Evolutionary conservation across 2,329 filamentous ascomycete species (phyloP), one percentile per base, ranked within the genome.

Genomic region (Pseudogymnoascus sp.): DNA sequence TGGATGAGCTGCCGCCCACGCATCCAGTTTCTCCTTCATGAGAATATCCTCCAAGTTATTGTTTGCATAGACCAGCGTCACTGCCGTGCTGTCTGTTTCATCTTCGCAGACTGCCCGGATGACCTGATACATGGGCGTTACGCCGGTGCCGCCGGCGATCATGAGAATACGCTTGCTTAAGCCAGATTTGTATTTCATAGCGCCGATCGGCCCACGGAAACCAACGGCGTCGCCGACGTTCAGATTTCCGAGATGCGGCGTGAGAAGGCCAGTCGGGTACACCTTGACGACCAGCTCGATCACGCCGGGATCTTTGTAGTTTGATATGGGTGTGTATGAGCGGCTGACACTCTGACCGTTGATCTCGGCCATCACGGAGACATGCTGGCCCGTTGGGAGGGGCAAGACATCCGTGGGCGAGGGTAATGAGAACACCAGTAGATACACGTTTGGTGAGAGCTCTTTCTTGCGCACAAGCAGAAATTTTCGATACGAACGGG

Each of bases 101-200:
- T 87, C 80, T 69, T 86, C 84, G 68, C 83, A 85, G 63, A 87
- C 84, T 40, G 83, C 82, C 3, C 84, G 80, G 68, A 87, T 85
- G 7, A 88, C 72, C 69, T 87, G 84, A 70, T 78, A 84, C 79
- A 84, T 82, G 3, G 82, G 82, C 0, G 82, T 82, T 63, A 82
- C 80, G 4, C 80, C 80, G 50, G 78, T 78, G 16, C 79, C 79
- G 42, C 82, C 82, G 1, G 80, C 82, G 1, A 85, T 69, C 82
- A 85, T 84, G 63, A 81, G 81, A 47, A 84, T 77, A 40, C 74
- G 71, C 66, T 74, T 76, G 59, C 73, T 74, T 0, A 78, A 71
- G 0, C 75, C 75, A 21, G 74, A 75, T 14, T 70, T 70, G 69
- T 84, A 84, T 14, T 75, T 75, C 80, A 84, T 83, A 0, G 80